Evolutionary conservation across 2,329 filamentous ascomycete species (phyloP).

Genomic region (Coleophoma cylindrospora): DNA sequence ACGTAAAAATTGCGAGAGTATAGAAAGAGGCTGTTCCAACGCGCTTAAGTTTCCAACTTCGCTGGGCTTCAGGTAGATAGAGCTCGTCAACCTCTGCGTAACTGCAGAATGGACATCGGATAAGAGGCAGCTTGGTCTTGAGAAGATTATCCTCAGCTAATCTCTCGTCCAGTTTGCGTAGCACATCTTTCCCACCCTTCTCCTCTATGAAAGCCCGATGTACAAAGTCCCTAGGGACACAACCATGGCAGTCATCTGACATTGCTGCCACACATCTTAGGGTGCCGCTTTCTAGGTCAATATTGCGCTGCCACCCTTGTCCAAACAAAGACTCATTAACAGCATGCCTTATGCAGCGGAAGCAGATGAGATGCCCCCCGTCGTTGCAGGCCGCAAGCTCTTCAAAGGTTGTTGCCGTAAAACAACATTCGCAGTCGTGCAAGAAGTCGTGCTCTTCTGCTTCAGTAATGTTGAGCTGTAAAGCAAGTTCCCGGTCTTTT

Average conservation of each 20-base stretch:
- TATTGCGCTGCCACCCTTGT: constrained; percentile 81
- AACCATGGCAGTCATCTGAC: constrained; percentile 66
- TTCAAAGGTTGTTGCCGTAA: constrained; percentile 65
- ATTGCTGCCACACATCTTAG: constrained; percentile 79
- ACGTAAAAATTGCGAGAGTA: constrained; percentile 37
- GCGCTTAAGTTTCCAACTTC: constrained; percentile 51
- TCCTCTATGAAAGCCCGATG: constrained; percentile 66
- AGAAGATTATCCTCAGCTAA: constrained; percentile 72
- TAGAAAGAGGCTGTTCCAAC: constrained; percentile 33
- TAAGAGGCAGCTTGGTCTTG: constrained; percentile 67
- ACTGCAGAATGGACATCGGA: constrained; percentile 84
- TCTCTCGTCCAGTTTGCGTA: constrained; percentile 73
- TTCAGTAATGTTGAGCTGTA: constrained; percentile 50
- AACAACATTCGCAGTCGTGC: constrained; percentile 77
- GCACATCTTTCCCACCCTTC: constrained; percentile 64
- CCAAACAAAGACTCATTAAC: constrained; percentile 87
- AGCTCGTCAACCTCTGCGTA: constrained; percentile 86
- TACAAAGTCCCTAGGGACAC: constrained; percentile 65
- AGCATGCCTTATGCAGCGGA: constrained; percentile 76
- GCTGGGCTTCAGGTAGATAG: constrained; percentile 53
- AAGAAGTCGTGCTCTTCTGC: constrained; percentile 51
- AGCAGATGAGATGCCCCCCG: constrained; percentile 69
- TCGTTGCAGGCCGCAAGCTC: constrained; percentile 67
- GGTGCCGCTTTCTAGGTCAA: constrained; percentile 67
- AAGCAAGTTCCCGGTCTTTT: constrained; percentile 47